These are phyloP conservation scores for Malassezia nana DNA, from an alignment of 1,284 basidiomycete genomes.

Conservation along the genomic window DNA sequence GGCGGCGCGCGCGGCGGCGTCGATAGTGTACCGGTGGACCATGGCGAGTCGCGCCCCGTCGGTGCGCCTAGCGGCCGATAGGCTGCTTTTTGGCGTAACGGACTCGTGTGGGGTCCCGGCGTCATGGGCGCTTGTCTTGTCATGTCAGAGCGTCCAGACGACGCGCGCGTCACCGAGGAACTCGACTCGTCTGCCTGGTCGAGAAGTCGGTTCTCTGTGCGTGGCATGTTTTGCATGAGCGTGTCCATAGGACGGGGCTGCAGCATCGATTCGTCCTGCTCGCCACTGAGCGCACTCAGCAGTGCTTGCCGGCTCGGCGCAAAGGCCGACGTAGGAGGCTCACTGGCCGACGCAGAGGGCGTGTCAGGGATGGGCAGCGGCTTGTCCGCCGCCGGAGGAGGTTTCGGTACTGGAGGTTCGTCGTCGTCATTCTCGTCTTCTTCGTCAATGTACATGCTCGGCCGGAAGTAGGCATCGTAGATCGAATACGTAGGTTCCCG, in stretches of 20 bases:
- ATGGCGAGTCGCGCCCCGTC: background rate
- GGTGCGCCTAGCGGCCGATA: background rate
- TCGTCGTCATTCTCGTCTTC: background rate
- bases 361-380: background rate
- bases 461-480: conserved; percentile 17
- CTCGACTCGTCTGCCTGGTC: background rate
- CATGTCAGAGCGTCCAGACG: background rate
- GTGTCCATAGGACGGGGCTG: background rate
- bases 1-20: background rate
- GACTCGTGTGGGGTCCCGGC: background rate
- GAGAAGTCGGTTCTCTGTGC: background rate
- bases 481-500: conserved; percentile 12
- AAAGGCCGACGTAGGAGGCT: background rate
- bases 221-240: background rate
- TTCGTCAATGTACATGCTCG: background rate
- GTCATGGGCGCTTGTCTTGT: background rate
- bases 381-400: background rate
- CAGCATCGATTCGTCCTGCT: background rate
- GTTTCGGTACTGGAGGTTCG: background rate
- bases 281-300: background rate
- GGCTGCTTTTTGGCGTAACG: background rate
- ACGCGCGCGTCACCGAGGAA: background rate
- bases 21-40: background rate
- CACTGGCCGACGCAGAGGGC: too few species aligned
- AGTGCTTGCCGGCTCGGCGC: background rate